Evolutionary conservation across 768 basidiomycete species (phyloP).

Genomic region (Podaxis sp.): DNA sequence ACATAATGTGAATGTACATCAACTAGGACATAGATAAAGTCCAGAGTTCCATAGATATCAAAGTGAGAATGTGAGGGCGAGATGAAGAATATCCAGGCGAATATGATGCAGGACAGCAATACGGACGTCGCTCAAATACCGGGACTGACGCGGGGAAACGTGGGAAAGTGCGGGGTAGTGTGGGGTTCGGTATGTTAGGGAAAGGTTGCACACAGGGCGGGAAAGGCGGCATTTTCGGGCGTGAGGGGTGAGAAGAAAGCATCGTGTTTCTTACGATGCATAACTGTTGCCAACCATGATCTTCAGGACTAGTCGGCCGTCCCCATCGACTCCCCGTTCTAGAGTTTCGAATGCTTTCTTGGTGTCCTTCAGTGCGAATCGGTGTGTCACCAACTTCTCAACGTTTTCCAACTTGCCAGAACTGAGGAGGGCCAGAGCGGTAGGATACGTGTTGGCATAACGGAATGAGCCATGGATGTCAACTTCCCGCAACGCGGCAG

Average conservation of each 20-base stretch:
- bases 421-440: slow-evolving; percentile 75
- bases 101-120: background rate
- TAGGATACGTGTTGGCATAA: slow-evolving; percentile 87
- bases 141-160: background rate
- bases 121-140: background rate
- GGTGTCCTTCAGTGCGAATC: slow-evolving; percentile 63
- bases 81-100: background rate
- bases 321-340: slow-evolving; percentile 71
- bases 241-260: background rate
- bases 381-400: slow-evolving; percentile 79
- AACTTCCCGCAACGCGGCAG: slow-evolving; percentile 84
- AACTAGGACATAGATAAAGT: slow-evolving; percentile 10
- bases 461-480: slow-evolving; percentile 92
- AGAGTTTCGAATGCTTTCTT: slow-evolving; percentile 82
- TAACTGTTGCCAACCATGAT: slow-evolving; percentile 64
- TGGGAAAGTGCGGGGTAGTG: background rate
- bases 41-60: slow-evolving; percentile 12
- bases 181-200: background rate
- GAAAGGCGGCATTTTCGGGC: background rate
- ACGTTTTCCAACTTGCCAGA: slow-evolving; percentile 65
- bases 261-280: background rate
- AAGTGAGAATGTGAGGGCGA: background rate
- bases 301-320: slow-evolving; percentile 85
- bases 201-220: background rate
- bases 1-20: slow-evolving; percentile 7